Evolutionary conservation across 1,284 basidiomycete genomes (phyloP).

Genomic region (Cystobasidium slooffiae): DNA sequence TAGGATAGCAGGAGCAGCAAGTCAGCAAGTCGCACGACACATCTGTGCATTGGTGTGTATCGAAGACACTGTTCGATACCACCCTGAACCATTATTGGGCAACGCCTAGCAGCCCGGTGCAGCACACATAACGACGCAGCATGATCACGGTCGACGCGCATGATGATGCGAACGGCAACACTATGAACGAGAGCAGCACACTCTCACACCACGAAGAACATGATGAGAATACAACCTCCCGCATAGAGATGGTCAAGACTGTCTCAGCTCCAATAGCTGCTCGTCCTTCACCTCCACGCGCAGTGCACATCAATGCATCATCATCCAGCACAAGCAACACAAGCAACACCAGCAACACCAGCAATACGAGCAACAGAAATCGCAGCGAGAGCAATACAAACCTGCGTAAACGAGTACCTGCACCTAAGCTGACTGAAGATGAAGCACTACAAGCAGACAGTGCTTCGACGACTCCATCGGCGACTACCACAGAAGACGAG

Average conservation of each 20-base stretch:
- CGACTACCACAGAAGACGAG: neutral
- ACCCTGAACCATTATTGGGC: no score
- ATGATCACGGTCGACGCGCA: no score
- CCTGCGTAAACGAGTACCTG: neutral
- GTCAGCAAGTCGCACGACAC: no score
- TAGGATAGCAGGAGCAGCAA: no score
- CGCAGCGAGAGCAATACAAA: no score
- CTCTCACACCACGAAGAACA: neutral
- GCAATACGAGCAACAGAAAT: neutral
- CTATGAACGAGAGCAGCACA: neutral
- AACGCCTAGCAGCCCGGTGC: no score
- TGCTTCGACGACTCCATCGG: neutral
- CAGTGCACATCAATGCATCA: neutral
- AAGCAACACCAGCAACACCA: neutral
- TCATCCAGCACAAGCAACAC: neutral
- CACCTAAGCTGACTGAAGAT: constrained; percentile 4
- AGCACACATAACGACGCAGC: no score
- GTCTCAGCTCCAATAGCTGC: constrained; percentile 12
- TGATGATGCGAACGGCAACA: no score
- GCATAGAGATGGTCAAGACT: neutral
- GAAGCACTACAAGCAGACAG: constrained; percentile 5
- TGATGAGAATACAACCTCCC: neutral
- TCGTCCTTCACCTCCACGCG: neutral
- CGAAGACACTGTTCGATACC: no score
- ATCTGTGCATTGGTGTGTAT: no score